Percentiles rank a stretch among this genome's conserved stretches.
Conservation (phyloP, 345 rosid genomes). For the Theobroma cacao region DNA sequence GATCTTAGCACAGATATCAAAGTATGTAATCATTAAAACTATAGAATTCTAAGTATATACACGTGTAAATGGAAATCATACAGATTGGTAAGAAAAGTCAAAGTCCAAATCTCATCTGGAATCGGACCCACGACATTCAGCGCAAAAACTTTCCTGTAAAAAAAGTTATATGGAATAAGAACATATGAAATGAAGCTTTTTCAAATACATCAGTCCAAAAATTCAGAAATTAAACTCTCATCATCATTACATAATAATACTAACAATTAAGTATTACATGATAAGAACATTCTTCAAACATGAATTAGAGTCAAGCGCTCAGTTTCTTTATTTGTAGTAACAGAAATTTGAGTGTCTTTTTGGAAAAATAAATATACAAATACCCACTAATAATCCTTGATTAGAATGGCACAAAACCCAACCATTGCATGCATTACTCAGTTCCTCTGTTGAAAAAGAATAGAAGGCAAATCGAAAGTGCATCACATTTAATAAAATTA, state of each 20-base stretch:
- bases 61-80: conserved; percentile 18
- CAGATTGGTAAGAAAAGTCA: conserved; percentile 44
- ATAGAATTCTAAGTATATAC: background rate
- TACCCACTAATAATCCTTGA: too few species aligned
- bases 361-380: too few species aligned
- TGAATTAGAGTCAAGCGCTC: background rate
- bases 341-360: background rate
- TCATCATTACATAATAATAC: background rate
- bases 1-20: background rate
- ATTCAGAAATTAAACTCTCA: background rate
- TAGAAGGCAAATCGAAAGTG: too few species aligned
- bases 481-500: too few species aligned
- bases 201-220: background rate
- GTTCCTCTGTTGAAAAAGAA: too few species aligned
- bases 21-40: background rate
- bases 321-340: background rate
- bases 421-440: too few species aligned
- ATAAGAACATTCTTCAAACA: background rate
- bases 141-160: conserved; percentile 40
- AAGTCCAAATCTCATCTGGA: conserved; percentile 54
- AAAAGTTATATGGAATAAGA: background rate
- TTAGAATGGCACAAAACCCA: too few species aligned
- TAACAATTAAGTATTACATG: background rate
- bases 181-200: background rate
- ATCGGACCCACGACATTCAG: conserved; percentile 31